Conservation (phyloP, 2,329 filamentous ascomycete species). For the Dothidotthia symphoricarpi region DNA sequence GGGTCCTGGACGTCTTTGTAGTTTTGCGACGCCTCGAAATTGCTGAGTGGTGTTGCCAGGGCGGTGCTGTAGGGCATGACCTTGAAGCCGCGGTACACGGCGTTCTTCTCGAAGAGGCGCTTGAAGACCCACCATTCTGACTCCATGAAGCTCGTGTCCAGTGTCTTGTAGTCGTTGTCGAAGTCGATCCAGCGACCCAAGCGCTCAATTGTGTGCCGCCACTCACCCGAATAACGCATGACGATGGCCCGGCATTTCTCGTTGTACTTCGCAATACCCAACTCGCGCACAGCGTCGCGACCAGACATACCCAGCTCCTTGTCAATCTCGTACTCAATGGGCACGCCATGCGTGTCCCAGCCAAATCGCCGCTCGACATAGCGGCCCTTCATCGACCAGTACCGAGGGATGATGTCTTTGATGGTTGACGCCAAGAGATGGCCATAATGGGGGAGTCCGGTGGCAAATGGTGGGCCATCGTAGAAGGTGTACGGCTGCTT, state of each 20-base stretch:
- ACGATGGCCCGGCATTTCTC: conserved; percentile 88
- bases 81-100: conserved; percentile 84
- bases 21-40: conserved; percentile 92
- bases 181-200: conserved; percentile 97
- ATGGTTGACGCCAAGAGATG: conserved; percentile 89
- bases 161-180: conserved; percentile 97
- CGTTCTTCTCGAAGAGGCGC: conserved; percentile 82
- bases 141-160: conserved; percentile 96
- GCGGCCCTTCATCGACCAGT: conserved; percentile 96
- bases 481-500: conserved; percentile 91
- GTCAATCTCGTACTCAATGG: conserved; percentile 96
- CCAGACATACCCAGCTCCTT: conserved; percentile 90
- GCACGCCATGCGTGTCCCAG: conserved; percentile 93
- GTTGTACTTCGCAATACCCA: conserved; percentile 89
- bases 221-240: conserved; percentile 84
- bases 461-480: conserved; percentile 61
- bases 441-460: conserved; percentile 64
- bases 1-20: conserved; percentile 93
- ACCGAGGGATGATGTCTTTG: conserved; percentile 94
- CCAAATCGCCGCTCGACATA: conserved; percentile 91
- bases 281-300: conserved; percentile 78
- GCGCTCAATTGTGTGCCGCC: conserved; percentile 82
- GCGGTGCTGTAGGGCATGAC: conserved; percentile 96
- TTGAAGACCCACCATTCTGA: conserved; percentile 97
- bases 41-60: conserved; percentile 83